Evolutionary conservation across 176 grass and related monocot genomes (phyloP), one percentile per base, ranked within the genome.

Genomic region (Oryza coarctata): DNA sequence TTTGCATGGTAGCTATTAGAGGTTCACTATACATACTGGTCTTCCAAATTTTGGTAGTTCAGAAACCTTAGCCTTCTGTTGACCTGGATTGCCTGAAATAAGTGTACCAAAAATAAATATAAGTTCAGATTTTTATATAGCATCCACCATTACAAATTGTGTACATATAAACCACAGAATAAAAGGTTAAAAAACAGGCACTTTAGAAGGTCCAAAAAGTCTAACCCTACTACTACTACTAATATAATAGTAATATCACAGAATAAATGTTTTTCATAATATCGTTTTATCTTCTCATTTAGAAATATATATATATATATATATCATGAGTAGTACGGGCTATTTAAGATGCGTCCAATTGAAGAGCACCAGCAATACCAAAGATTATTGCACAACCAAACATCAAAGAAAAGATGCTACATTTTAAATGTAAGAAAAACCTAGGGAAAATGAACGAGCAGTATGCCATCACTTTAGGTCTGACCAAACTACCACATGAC

Each of bases 31-130:
- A 65, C 87, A 23, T 91, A 97, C 94, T 55, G 94, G 94, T 81
- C 88, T 91, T 76, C 94, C 94, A 87, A 91, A 97, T 87, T 97
- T 97, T 23, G 94, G 81, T 52, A 97, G 83, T 70, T 97, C 94
- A 29, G 91, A 89, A 86, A 79, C 94, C 86, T 97, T 97, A 66
- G 89, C 84, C 82, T 88, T 94, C 74, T 97, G 94, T 84, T 97
- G 94, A 44, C 94, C 94, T 47, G 94, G 94, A 89, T 94, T 91
- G 32, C 94, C 94, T 97, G 80, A 27, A 79, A 82, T 47, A 80
- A 70, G 76, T 79, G 22, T 22, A 78, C 25, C 8, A 5, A 26
- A 47, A 68, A 86, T 22, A 26, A 33, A 32, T 27, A 82, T 73
- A 55, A 78, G 43, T 18, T 78, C 17, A 20, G 6, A 73, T 25